Evolutionary conservation across 805 yeast species (phyloP).

Genomic region (Candida tallmaniae): DNA sequence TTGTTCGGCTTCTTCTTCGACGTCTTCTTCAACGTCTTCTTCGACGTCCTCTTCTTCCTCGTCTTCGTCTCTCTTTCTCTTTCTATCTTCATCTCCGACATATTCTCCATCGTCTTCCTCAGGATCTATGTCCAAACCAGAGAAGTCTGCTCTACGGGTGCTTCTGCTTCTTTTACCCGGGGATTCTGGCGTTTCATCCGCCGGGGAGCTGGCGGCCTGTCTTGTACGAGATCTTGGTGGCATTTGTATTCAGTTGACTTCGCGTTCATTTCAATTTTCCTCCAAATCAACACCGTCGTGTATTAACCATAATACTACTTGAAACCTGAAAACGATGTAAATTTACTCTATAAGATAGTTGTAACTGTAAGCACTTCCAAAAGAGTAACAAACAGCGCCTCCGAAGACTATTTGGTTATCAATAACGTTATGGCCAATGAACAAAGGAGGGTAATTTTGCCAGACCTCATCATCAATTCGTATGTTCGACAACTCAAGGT

Average conservation of each 20-base stretch:
- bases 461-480: conserved; percentile 22
- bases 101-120: conserved; percentile 15
- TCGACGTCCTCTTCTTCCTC: conserved; percentile 15
- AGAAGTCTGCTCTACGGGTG: conserved; percentile 9
- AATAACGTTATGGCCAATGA: conserved; percentile 50
- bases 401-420: conserved; percentile 34
- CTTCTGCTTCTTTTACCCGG: conserved; percentile 7
- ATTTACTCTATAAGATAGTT: conserved; percentile 5
- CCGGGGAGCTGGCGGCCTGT: background rate
- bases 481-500: background rate
- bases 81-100: conserved; percentile 21
- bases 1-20: conserved; percentile 12
- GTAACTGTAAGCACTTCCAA: conserved; percentile 47
- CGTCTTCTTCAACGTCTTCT: conserved; percentile 12
- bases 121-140: conserved; percentile 17
- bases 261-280: conserved; percentile 1
- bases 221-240: conserved; percentile 8
- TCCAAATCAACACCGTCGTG: background rate
- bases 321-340: too few species aligned
- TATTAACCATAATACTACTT: too few species aligned
- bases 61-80: conserved; percentile 13
- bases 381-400: conserved; percentile 80
- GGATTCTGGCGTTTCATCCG: background rate
- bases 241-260: background rate
- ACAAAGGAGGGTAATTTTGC: conserved; percentile 40